These are phyloP conservation scores for Coniella lustricola DNA, from an alignment of 2,329 filamentous ascomycete genomes.

Conservation along the genomic window DNA sequence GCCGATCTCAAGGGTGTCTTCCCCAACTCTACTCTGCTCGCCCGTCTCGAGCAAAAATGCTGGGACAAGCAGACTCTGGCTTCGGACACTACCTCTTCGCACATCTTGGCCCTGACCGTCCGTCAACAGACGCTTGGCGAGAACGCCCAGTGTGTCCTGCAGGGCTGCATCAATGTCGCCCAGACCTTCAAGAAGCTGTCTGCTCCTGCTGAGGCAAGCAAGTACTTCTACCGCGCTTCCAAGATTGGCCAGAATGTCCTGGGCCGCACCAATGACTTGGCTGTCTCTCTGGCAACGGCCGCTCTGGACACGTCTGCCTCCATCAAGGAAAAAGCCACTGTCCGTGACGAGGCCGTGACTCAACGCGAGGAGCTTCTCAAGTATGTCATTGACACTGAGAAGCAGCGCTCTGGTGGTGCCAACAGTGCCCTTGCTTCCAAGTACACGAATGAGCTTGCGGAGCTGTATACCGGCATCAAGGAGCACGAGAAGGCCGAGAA, in stretches of 20 bases:
- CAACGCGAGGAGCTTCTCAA: constrained; percentile 18
- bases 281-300: constrained; percentile 11
- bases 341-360: constrained; percentile 12
- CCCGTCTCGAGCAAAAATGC: constrained; percentile 15
- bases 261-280: constrained; percentile 13
- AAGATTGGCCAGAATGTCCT: constrained; percentile 15
- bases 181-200: constrained; percentile 15
- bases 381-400: constrained; percentile 17
- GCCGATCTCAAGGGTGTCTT: constrained; percentile 11
- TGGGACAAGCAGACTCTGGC: constrained; percentile 16
- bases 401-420: constrained; percentile 13
- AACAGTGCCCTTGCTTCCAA: constrained; percentile 13
- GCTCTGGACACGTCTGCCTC: constrained; percentile 12
- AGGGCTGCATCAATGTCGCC: constrained; percentile 14
- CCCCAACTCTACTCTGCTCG: constrained; percentile 16
- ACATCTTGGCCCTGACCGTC: constrained; percentile 11
- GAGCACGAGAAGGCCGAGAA: constrained; percentile 15
- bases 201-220: constrained; percentile 14
- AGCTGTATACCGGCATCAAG: constrained; percentile 17
- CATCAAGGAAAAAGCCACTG: constrained; percentile 12
- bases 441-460: constrained; percentile 17
- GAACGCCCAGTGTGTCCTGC: constrained; percentile 12
- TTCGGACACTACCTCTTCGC: constrained; percentile 10
- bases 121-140: constrained; percentile 11
- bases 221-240: constrained; percentile 15